Conservation (phyloP, 345 rosid genomes). For the Salix caprea region DNA sequence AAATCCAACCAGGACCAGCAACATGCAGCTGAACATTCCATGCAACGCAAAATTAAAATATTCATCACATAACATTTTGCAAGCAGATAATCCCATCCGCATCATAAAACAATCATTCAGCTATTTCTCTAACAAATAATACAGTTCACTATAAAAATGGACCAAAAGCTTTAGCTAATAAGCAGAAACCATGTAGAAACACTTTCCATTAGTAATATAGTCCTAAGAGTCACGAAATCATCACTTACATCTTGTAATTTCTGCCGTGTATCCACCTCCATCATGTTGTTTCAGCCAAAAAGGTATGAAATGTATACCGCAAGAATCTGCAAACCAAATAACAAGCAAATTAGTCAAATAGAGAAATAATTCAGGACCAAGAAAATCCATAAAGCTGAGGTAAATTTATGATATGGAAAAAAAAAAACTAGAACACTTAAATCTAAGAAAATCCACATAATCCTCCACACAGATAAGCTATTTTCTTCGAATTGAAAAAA, state of each 20-base stretch:
- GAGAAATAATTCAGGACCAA: neutral
- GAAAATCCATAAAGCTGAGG: conserved; percentile 6
- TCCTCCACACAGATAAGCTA: neutral
- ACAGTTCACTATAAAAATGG: neutral
- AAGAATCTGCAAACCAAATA: conserved; percentile 9
- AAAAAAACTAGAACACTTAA: neutral
- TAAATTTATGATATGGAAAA: neutral
- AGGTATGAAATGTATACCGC: conserved; percentile 8
- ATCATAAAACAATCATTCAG: neutral
- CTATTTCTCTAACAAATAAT: neutral
- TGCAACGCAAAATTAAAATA: neutral
- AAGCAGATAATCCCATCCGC: neutral
- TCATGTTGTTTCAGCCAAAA: conserved; percentile 9
- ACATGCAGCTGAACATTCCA: neutral
- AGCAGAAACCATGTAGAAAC: neutral
- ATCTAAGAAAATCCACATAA: neutral
- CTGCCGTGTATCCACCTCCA: conserved; percentile 20
- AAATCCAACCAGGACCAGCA: neutral
- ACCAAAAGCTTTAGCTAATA: neutral
- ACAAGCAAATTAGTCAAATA: neutral
- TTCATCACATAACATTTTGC: neutral
- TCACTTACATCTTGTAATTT: conserved; percentile 26
- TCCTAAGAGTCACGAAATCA: neutral
- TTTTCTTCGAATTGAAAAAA: neutral
- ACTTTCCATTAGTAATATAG: neutral